These are phyloP conservation scores for Pseudocercospora eumusae DNA, from an alignment of 2,329 filamentous ascomycete genomes.

Conservation along the genomic window DNA sequence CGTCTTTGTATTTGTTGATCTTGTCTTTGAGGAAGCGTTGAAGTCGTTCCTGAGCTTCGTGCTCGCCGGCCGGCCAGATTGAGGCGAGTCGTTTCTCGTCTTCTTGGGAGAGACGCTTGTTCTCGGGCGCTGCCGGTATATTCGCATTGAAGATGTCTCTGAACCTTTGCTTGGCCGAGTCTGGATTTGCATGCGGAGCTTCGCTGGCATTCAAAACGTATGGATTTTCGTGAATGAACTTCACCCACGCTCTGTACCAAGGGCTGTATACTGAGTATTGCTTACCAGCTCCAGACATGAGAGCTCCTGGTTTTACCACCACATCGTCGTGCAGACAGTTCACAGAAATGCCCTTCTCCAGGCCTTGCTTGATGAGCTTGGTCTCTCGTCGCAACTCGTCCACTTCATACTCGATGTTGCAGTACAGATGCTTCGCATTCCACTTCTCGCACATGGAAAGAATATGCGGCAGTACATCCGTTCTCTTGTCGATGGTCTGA, in stretches of 20 bases:
- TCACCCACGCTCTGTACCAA: constrained; percentile 77
- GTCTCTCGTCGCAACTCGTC: constrained; percentile 82
- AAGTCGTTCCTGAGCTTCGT: constrained; percentile 66
- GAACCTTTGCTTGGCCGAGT: constrained; percentile 51
- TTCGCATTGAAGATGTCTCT: constrained; percentile 59
- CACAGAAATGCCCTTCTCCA: constrained; percentile 66
- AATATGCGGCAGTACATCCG: constrained; percentile 61
- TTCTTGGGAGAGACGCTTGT: constrained; percentile 61
- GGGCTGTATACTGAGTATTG: constrained; percentile 84
- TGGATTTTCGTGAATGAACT: constrained; percentile 68
- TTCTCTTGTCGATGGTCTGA: constrained; percentile 68
- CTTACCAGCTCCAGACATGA: constrained; percentile 68
- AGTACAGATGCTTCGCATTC: constrained; percentile 73
- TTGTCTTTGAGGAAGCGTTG: constrained; percentile 67
- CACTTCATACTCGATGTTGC: constrained; percentile 89
- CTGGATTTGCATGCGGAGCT: constrained; percentile 59
- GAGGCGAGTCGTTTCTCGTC: constrained; percentile 59
- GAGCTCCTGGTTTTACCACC: constrained; percentile 71
- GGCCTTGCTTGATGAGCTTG: constrained; percentile 61
- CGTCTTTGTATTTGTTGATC: constrained; percentile 62
- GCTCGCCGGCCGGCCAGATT: constrained; percentile 75
- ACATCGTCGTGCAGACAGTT: constrained; percentile 79
- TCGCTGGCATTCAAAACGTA: constrained; percentile 66
- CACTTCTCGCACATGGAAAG: constrained; percentile 68
- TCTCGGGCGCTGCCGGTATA: constrained; percentile 64